Evolutionary conservation across 2,329 filamentous ascomycete species (phyloP).

Genomic region (Colletotrichum nymphaeae): DNA sequence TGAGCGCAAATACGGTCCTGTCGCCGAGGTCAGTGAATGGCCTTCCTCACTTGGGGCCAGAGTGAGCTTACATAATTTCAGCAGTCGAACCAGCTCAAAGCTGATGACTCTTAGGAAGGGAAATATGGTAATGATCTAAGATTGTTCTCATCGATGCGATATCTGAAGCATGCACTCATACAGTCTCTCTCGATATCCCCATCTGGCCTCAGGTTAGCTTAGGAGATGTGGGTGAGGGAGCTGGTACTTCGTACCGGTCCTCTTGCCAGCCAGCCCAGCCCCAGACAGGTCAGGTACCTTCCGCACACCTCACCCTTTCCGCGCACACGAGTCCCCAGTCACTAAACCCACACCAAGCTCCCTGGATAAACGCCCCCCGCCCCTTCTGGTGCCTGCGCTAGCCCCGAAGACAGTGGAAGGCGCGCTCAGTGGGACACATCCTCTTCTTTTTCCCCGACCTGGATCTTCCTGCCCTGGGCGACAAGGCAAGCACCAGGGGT

Average conservation of each 20-base stretch:
- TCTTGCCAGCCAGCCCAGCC: not conserved
- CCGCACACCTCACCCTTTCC: not conserved
- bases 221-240: not conserved
- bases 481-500: conserved; percentile 10
- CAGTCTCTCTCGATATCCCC: not conserved
- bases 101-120: not conserved
- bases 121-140: not conserved
- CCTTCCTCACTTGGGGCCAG: not conserved
- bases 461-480: not conserved
- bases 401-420: not conserved
- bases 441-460: not conserved
- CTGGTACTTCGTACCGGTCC: not conserved
- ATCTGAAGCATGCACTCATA: conserved; percentile 4
- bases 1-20: conserved; percentile 94
- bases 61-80: conserved; percentile 14
- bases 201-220: conserved; percentile 25
- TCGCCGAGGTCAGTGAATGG: conserved; percentile 11
- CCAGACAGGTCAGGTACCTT: not conserved
- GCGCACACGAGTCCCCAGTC: not conserved
- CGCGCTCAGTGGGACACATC: not conserved
- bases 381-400: conserved; percentile 21
- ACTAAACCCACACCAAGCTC: conserved; percentile 19
- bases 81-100: not conserved
- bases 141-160: not conserved
- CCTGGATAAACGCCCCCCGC: not conserved